A percentile compares a stretch with the other conserved stretches of the same genome.
Conservation (phyloP, 805 yeast genomes). For the Lipomyces sp. region DNA sequence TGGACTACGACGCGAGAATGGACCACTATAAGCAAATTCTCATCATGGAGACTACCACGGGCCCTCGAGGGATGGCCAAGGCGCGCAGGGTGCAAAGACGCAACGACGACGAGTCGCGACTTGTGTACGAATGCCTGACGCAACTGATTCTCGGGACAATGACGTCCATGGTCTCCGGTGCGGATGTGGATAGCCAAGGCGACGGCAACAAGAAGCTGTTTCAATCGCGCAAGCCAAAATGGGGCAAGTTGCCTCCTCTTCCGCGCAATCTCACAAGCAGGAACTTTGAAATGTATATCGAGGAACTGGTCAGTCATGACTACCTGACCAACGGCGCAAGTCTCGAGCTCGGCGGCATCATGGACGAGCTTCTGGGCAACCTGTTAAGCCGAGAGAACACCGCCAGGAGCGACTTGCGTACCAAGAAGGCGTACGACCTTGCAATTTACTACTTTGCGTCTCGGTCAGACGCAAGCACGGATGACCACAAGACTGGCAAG, state of each 20-base stretch:
- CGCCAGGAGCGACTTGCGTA: not conserved
- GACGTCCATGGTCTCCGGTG: too few relatives aligned
- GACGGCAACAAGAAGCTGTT: not conserved
- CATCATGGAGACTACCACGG: too few relatives aligned
- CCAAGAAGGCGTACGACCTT: conserved; percentile 8
- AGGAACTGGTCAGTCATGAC: not conserved
- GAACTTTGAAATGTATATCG: conserved; percentile 6
- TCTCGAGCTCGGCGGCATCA: not conserved
- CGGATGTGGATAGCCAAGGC: too few relatives aligned
- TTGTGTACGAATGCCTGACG: too few relatives aligned
- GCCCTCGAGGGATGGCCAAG: too few relatives aligned
- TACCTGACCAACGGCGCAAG: conserved; percentile 4
- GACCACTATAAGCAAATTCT: too few relatives aligned
- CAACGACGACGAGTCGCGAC: too few relatives aligned
- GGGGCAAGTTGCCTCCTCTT: conserved; percentile 4
- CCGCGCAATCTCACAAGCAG: not conserved
- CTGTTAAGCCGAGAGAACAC: not conserved
- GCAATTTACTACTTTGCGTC: conserved; percentile 7
- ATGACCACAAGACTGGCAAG: not conserved
- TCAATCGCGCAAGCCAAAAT: not conserved
- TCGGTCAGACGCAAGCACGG: not conserved
- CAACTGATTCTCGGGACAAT: too few relatives aligned
- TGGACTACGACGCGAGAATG: too few relatives aligned
- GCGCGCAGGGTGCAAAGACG: too few relatives aligned
- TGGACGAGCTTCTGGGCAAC: not conserved